phyloP scores from a whole-genome alignment of 169 alveolate species.

The Plasmodium chabaudi region DNA sequence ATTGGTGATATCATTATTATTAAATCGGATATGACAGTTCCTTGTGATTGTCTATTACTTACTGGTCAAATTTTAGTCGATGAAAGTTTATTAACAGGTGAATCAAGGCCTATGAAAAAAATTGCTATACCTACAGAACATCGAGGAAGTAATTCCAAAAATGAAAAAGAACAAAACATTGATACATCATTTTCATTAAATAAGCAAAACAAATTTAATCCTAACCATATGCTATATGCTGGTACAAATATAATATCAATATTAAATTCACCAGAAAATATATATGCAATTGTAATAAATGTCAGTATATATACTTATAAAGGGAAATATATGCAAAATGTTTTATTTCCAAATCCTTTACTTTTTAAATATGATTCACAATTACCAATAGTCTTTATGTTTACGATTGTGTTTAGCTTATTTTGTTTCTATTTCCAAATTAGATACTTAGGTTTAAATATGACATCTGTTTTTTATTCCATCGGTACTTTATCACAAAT shows the following conservation, averaged over 20 bases:
- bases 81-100: constrained; percentile 92
- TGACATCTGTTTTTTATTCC: constrained; percentile 89
- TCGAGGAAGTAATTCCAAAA: background rate
- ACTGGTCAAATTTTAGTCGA: constrained; percentile 89
- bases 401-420: constrained; percentile 80
- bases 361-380: constrained; percentile 87
- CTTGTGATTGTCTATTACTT: constrained; percentile 90
- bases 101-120: constrained; percentile 89
- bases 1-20: constrained; percentile 88
- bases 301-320: constrained; percentile 93
- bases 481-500: constrained; percentile 89
- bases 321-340: constrained; percentile 95
- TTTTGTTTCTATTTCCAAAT: constrained; percentile 85
- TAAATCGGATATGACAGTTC: constrained; percentile 82
- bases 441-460: constrained; percentile 83
- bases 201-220: background rate
- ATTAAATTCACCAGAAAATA: constrained; percentile 79
- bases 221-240: constrained; percentile 80
- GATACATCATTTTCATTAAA: background rate
- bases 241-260: constrained; percentile 84
- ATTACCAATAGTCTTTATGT: constrained; percentile 83
- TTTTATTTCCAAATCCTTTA: constrained; percentile 92
- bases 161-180: background rate
- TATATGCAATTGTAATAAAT: constrained; percentile 92
- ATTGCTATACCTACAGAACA: constrained; percentile 26